Conservation (phyloP, 2,329 filamentous ascomycete species). For the Botrytis aclada region DNA sequence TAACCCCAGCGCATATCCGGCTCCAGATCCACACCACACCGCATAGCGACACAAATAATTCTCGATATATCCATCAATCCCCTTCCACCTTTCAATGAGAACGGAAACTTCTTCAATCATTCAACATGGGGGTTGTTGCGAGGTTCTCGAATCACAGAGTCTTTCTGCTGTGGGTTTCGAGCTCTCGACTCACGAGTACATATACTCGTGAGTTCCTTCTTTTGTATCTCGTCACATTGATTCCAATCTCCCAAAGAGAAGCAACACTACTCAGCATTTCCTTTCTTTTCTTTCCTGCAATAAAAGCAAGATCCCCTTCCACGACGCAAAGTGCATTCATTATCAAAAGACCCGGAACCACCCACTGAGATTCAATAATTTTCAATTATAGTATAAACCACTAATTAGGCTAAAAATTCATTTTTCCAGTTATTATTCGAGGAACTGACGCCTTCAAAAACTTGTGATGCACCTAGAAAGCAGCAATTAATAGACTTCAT, state of each 20-base stretch:
- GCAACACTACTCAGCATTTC: neutral
- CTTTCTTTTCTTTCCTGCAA: neutral
- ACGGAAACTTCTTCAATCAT: fast-evolving
- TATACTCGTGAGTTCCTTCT: neutral
- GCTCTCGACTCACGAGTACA: neutral
- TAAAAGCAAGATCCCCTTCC: neutral
- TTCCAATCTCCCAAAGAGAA: neutral
- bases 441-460: too few species aligned
- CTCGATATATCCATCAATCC: neutral
- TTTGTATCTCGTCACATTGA: neutral
- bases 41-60: neutral
- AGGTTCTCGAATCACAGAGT: too few species aligned
- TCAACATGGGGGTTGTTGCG: neutral
- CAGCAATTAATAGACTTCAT: neutral
- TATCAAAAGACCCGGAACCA: neutral
- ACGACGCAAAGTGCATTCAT: neutral
- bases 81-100: neutral
- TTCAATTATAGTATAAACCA: neutral
- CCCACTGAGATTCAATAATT: neutral
- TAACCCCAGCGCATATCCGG: conserved; percentile 42
- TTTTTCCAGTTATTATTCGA: neutral
- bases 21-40: too few species aligned
- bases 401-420: neutral
- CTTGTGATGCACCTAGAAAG: neutral
- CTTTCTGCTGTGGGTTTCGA: neutral